Base-by-base conservation (phyloP, 805 yeast species). In the Kregervanrija pseudodelftensis region DNA sequence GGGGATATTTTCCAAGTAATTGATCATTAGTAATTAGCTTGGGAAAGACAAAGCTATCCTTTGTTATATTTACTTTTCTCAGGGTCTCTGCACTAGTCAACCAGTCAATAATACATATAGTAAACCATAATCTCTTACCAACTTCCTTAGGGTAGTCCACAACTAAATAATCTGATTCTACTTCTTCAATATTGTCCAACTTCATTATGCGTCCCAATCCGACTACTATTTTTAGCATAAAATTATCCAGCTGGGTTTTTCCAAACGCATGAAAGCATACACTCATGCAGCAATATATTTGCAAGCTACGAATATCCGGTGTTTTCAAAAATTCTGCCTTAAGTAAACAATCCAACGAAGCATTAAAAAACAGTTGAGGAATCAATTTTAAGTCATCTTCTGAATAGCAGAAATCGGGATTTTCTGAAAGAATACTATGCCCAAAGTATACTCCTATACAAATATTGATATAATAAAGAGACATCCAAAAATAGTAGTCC, bases 231-330 rank as follows among this genome's bases (percentile, higher is more conserved):
- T n/a, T 37, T n/a, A 45, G 16, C 12, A 45, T 13, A 7, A 11
- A 11, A 15, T 11, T 14, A 33, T 45, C 43, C 15, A 45, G 11
- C 5, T 37, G 30, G 9, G 36, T 8, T 8, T 33, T 31, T 16
- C 48, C 49, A 16, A 43, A 44, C 2, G 49, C 43, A 31, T 46
- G 49, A n/a, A 46, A 37, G 44, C 48, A 46, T 13, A 39, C 2
- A 39, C 40, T 39, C 44, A 46, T 38, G 16, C 39, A 35, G 17
- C 47, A 46, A 13, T 43, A 46, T 10, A 44, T 35, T 17, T 46
- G 49, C 9, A 46, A 11, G 10, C 40, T 16, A 22, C 49, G 30
- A 3, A 46, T 43, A 33, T 46, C 49, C 9, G 47, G 49, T 3
- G 17, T 38, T 33, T 33, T 36, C 3, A 43, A 32, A 22, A 15